Evolutionary conservation across 371 early-diverging fungal genomes (phyloP), one percentile per base, ranked within the genome.

Genomic region (Mortierella sp.): DNA sequence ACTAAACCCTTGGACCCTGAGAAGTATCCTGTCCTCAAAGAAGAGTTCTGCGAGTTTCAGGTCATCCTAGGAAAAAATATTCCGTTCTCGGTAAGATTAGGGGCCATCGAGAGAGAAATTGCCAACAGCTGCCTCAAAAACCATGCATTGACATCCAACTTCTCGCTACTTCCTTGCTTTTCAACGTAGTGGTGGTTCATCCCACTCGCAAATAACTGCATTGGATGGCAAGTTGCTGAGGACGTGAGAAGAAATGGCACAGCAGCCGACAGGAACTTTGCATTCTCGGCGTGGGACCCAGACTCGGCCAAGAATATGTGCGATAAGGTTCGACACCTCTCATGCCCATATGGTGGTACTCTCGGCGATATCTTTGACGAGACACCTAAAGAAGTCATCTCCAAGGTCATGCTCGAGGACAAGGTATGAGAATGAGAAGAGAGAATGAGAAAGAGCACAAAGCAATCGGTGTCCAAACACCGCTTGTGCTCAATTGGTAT

Each of bases 381-480:
- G 14, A 79, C 79, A 7, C 74, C 74, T 0, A 38, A 74, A 24
- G 70, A 68, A 19, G 54, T 73, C 31, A 74, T 74, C 1, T 73
- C 79, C 54, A 79, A 79, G 47, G 74, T 79, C 47, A 79, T 79
- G 74, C 70, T 79, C 26, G 79, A 79, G 55, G 79, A 79, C 55
- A 79, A 79, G 79, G 79, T 74, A 63, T 9, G 31, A 5, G 6
- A 26, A 63, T 16, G 19, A 16, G 31, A 5, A 34, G 16, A 16
- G 50, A 63, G 34, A 31, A 21, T 45, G n/a, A 44, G 19, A 8
- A 8, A 34, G 24, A 13, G 24, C 54, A 48, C 19, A 4, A 72
- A 14, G 31, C 24, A 2, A 7, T 1, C 21, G 1, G 9, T 34
- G 54, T 71, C 19, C 38, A 45, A 71, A 48, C 47, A 26, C 48